Base-by-base conservation (phyloP, 164 flowering plant species). In the Euptelea pleiosperma region DNA sequence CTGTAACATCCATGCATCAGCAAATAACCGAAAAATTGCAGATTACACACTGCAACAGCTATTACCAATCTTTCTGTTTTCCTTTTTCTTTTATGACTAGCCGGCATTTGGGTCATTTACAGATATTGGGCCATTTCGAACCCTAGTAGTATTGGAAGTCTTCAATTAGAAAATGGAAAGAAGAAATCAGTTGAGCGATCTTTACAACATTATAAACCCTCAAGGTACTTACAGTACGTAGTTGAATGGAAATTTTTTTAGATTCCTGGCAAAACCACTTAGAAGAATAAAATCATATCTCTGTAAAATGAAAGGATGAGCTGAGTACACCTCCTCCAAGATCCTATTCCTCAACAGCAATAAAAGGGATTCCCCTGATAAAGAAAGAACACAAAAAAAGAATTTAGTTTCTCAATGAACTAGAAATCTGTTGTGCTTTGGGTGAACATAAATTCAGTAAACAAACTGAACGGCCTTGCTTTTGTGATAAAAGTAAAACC, bases 321-420 rank as follows among this genome's bases (percentile, higher is more conserved):
- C 2, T 29, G 55, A 25, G 11, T 45, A 43, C 8, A 35, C 52
- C 33, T 58, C 30, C 34, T 61, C 7, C 4, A 12, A 14, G 14
- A 51, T 50, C 26, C 35, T 43, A 60, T 58, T 63, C 72, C 0
- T n/a, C 60, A 8, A 63, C 55, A 6, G 34, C 51, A 52, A 63
- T 14, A 43, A 69, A 69, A 29, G 68, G 64, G 35, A 63, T 0
- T 39, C 68, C 68, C 72, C 72, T 69, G 68, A 37, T 19, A 29
- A 63, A 22, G 21, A 18, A 12, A 40, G 30, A 55, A 11, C 22
- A 7, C 14, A 35, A 31, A 16, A 28, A 24, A 12, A 19, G 29
- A 26, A 36, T 53, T 14, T n/a, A n/a, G n/a, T n/a, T n/a, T n/a
- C n/a, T n/a, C n/a, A n/a, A n/a, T n/a, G n/a, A n/a, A n/a, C n/a